Base-by-base conservation (phyloP, 2,329 filamentous ascomycete genomes). In the Monilinia vaccinii-corymbosi region DNA sequence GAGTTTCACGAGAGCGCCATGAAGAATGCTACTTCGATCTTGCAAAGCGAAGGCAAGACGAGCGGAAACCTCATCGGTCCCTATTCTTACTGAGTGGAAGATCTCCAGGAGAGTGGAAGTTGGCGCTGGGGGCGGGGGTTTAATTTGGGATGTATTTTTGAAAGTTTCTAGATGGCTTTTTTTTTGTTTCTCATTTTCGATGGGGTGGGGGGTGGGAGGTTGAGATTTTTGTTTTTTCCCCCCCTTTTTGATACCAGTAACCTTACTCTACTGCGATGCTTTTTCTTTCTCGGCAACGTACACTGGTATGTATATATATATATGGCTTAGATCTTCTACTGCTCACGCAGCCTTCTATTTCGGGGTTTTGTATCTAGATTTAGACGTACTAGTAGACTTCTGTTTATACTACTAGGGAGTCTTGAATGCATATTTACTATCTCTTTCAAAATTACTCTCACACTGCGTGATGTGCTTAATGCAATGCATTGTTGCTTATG, bases 1-100 rank as follows among this genome's bases (percentile, higher is more conserved):
- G 51, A 16, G 13, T 55, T 55, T 23, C 51, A 55, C 32, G 51
- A 55, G 51, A 55, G 51, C 32, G 51, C 51, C 2, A 55, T 55
- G 51, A 44, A 18, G 28, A 55, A 55, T 44, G 51, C 32, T 23
- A 55, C 25, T 11, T 13, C 28, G 14, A 45, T 55, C 16, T 55
- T 55, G 51, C 4, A n/a, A 14, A 4, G 40, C 1, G 28, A 32
- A 23, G 51, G 51, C 7, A 55, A 45, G 14, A 7, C n/a, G 8
- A 31, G 7, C 23, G 51, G 51, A 4, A 18, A 44, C 10, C 8
- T 55, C 3, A 1, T 45, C 16, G 51, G 51, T 4, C 51, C 51
- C 2, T 55, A 32, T 9, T 44, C 51, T 32, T 55, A 55, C 25
- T 52, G 40, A 21, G 23, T 42, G 18, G 23, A 10, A 21, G 36